A percentile compares a stretch with the other conserved stretches of the same genome.
phyloP scores from a whole-genome alignment of 192 early-diverging fungal species.

The Phycomyces blakesleeanus region DNA sequence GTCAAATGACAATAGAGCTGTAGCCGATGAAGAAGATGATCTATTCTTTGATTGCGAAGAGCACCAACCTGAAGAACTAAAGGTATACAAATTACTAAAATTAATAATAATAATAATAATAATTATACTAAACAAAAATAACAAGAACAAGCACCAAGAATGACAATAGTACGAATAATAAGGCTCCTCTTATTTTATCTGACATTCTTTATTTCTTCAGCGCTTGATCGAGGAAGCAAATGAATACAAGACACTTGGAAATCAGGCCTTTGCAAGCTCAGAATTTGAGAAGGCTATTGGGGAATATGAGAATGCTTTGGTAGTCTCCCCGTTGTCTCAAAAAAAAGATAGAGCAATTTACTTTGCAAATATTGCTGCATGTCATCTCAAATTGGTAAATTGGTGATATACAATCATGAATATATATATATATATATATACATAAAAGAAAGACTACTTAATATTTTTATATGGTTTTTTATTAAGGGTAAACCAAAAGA shows the following conservation, averaged over 20 bases:
- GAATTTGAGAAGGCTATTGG: constrained; percentile 35
- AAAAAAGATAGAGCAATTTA: constrained; percentile 52
- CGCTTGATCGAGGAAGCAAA: constrained; percentile 42
- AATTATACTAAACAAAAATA: too few species aligned
- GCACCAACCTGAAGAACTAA: constrained; percentile 32
- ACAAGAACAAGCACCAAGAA: too few species aligned
- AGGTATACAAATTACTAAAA: constrained; percentile 18
- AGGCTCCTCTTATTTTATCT: too few species aligned
- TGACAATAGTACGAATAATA: too few species aligned
- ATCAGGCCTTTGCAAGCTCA: constrained; percentile 39
- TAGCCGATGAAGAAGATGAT: constrained; percentile 28
- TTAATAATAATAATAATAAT: background rate
- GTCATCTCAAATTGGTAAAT: constrained; percentile 53
- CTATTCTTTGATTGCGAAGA: constrained; percentile 26
- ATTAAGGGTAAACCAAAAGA: constrained; percentile 35
- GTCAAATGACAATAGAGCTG: background rate
- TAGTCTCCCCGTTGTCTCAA: background rate
- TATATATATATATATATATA: background rate
- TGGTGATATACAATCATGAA: too few species aligned
- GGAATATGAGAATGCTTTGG: constrained; percentile 16
- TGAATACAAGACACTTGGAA: constrained; percentile 44
- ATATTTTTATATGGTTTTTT: background rate
- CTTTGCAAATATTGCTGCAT: constrained; percentile 63
- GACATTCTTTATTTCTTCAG: constrained; percentile 1
- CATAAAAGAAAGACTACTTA: too few species aligned